Evolutionary conservation across 1,284 basidiomycete species (phyloP).

Genomic region (Boletus smithii): DNA sequence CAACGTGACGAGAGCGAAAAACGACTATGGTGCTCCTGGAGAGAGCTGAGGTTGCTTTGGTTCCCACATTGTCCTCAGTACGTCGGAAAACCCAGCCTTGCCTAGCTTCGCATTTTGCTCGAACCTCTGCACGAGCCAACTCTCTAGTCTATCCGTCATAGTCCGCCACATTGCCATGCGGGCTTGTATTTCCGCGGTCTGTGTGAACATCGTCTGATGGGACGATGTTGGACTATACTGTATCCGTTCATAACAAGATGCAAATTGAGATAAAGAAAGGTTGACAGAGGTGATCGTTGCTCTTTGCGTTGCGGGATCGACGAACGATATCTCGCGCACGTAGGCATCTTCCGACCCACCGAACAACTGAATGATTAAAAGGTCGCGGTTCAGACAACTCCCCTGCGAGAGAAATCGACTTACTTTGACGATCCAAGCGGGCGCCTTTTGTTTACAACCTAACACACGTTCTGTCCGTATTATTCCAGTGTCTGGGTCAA

Average conservation of each 20-base stretch:
- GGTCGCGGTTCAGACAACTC: slow-evolving; percentile 6
- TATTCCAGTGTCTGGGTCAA: slow-evolving; percentile 81
- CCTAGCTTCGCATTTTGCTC: slow-evolving; percentile 85
- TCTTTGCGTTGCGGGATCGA: slow-evolving; percentile 76
- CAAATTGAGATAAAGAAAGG: slow-evolving; percentile 85
- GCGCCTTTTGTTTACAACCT: slow-evolving; percentile 84
- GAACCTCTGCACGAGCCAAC: slow-evolving; percentile 80
- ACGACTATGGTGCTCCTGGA: slow-evolving; percentile 19
- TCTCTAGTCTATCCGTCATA: slow-evolving; percentile 77
- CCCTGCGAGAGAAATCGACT: slow-evolving; percentile 23
- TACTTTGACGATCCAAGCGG: slow-evolving; percentile 82
- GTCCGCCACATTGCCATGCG: slow-evolving; percentile 74
- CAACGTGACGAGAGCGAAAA: slow-evolving; percentile 1
- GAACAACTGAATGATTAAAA: slow-evolving; percentile 55
- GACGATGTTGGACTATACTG: slow-evolving; percentile 72
- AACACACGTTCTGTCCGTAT: slow-evolving; percentile 85
- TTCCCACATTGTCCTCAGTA: slow-evolving; percentile 74
- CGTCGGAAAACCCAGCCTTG: slow-evolving; percentile 84
- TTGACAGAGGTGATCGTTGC: slow-evolving; percentile 87
- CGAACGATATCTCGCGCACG: slow-evolving; percentile 89
- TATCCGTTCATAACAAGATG: slow-evolving; percentile 86
- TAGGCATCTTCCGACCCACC: slow-evolving; percentile 91
- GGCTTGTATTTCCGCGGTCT: slow-evolving; percentile 84
- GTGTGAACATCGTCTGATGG: slow-evolving; percentile 64
- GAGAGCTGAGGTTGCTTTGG: slow-evolving; percentile 41